Evolutionary conservation across 2,329 filamentous ascomycete genomes (phyloP), one percentile per base, ranked within the genome.

Genomic region (Macrophomina phaseolina): DNA sequence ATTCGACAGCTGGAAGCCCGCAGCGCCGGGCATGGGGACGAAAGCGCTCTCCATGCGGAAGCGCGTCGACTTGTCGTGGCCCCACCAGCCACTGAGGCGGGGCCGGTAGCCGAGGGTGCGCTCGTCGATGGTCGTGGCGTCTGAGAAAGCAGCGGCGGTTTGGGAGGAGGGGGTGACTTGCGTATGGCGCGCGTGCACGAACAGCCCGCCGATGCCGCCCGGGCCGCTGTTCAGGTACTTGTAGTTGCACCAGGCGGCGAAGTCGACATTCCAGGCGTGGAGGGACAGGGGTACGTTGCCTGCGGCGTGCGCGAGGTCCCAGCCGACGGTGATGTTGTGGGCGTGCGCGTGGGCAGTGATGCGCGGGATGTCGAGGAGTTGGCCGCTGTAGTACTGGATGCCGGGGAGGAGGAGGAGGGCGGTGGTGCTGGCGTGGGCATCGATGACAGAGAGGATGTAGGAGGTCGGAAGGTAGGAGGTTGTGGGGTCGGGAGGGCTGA

Each of bases 181-280:
- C 48, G 90, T 88, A 75, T 96, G 90, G 46, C 82, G 84, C 74
- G 92, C 87, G 77, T 97, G 92, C 8, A 97, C 90, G 71, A 93
- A 97, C 0, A 90, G 82, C 0, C 90, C 93, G 1, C 87, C 92
- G 69, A 96, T 96, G 16, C 89, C 85, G 4, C 93, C 93, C 0
- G 93, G 92, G 0, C 93, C 93, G 32, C 89, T 89, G 75, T 97
- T 97, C 76, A 97, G 86, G 81, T 97, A 97, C 81, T 97, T 97
- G 84, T 97, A 97, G 18, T 90, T 94, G 79, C 93, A 97, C 93
- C 93, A 97, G 64, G 87, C 91, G 16, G 94, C 93, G 73, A 97
- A 97, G 77, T 97, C 93, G 40, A 96, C 92, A 71, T 91, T 86
- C 93, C 93, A 97, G 72, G 94, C 91, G 78, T 97, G 93, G 23